Percentiles rank a stretch among this genome's conserved stretches.
Evolutionary conservation across 73 alveolate species (phyloP).

Genomic region (Tetrahymena borealis): DNA sequence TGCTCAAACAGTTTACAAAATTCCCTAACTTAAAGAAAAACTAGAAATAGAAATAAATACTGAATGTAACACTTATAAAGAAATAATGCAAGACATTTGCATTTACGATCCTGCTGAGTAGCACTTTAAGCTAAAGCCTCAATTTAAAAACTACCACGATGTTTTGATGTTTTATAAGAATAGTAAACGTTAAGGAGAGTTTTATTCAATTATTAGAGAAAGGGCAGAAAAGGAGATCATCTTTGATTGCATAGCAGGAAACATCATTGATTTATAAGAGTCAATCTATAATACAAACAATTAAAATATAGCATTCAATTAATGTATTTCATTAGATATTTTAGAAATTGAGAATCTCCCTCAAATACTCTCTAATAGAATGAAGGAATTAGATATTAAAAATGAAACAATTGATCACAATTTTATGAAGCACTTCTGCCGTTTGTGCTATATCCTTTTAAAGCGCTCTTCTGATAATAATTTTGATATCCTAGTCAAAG

Average conservation of each 20-base stretch:
- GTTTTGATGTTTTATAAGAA: neutral
- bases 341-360: neutral
- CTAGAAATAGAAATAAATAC: neutral
- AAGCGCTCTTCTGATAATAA: neutral
- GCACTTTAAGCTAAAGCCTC: neutral
- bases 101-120: neutral
- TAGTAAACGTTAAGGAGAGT: neutral
- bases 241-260: neutral
- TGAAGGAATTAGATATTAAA: neutral
- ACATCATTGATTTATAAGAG: neutral
- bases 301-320: neutral
- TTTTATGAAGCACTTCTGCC: neutral
- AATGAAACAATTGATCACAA: neutral
- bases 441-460: neutral
- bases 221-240: neutral
- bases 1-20: neutral
- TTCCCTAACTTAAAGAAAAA: neutral
- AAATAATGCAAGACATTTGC: neutral
- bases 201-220: neutral
- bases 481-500: neutral
- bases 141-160: neutral
- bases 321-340: neutral
- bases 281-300: neutral
- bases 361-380: neutral
- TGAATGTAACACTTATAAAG: neutral